Evolutionary conservation across 31 red algal genomes (phyloP), one percentile per base, ranked within the genome.

Genomic region (Asparagopsis taxiformis): DNA sequence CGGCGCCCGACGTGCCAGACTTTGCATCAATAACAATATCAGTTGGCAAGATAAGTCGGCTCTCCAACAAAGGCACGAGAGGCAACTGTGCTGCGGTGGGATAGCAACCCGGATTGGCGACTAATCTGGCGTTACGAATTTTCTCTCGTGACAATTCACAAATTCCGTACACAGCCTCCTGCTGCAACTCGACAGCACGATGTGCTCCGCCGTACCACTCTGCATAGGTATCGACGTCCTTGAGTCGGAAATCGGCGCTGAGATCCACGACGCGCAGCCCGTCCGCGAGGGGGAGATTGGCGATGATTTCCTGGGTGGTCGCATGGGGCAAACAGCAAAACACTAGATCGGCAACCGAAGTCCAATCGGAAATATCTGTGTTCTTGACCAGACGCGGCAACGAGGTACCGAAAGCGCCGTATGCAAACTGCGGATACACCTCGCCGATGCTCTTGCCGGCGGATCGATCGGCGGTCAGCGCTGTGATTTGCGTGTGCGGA

Each of bases 51-150:
- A 99, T 92, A 19, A 94, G 64, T 25, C 68, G 32, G n/a, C 46
- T 39, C 35, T 49, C 30, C 46, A 99, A 37, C 25, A 99, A 60
- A 4, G 96, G 96, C 9, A 91, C 57, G 24, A 99, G 82, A 16
- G 91, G 76, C 51, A 94, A 58, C 74, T 92, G 87, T 19, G 87
- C 91, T 28, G 86, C 72, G 48, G 96, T 99, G 15, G 96, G 91
- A 73, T 94, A 99, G 46, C 96, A 99, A 17, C 96, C 96, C 17
- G 96, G 96, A 69, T 91, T 92, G 38, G 96, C 96, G 24, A 99
- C 91, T 10, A 99, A 61, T 51, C 91, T 67, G 13, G 96, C 96
- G 48, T 43, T 41, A 24, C 78, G 66, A n/a, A 99, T 80, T 49
- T 72, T 24, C 5, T 77, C 76, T 15, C 96, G 67, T 29, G 62